Evolutionary conservation across 139 green algal species (phyloP), one percentile per base, ranked within the genome.

Genomic region (Tetradesmus lagerheimii): DNA sequence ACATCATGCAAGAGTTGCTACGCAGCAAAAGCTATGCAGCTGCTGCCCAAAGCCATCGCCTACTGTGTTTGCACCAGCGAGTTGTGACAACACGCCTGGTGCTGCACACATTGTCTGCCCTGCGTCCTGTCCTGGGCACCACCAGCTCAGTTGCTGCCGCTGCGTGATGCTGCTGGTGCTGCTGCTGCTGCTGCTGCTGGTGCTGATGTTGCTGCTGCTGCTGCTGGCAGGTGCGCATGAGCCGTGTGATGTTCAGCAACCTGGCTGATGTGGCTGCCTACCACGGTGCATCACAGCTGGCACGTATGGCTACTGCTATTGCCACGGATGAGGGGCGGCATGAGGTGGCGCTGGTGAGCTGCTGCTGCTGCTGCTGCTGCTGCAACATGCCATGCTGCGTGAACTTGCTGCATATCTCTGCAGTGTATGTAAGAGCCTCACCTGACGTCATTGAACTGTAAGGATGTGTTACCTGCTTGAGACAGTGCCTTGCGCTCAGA

Each of bases 281-380:
- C 53, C 64, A 89, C 29, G 84, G 66, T 66, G 84, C 84, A 31
- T 8, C 62, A n/a, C 29, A 8, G 9, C 25, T 81, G 27, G 84
- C 84, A 0, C 43, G 25, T 27, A 66, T 81, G 37, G 39, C 66
- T n/a, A 34, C 84, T 50, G 84, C 84, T 8, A 45, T 66, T 38
- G 84, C 84, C 38, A 53, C 84, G 45, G 84, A 89, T 43, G 38
- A 41, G 23, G 66, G 27, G 34, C 34, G 66, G 3, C 84, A 89
- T 78, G 84, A 89, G 66, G 37, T 81, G 27, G 84, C 84, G 27
- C 82, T 71, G 82, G 82, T 87, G 43, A 67, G 41, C n/a, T n/a
- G n/a, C n/a, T 18, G 79, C 9, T 39, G 39, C 29, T 16, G 20
- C 23, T 71, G 57, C 57, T n/a, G 23, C 57, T 71, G 20, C 31